phyloP scores from a whole-genome alignment of 176 grass and related monocot genomes.

The Oryza glumipatula region DNA sequence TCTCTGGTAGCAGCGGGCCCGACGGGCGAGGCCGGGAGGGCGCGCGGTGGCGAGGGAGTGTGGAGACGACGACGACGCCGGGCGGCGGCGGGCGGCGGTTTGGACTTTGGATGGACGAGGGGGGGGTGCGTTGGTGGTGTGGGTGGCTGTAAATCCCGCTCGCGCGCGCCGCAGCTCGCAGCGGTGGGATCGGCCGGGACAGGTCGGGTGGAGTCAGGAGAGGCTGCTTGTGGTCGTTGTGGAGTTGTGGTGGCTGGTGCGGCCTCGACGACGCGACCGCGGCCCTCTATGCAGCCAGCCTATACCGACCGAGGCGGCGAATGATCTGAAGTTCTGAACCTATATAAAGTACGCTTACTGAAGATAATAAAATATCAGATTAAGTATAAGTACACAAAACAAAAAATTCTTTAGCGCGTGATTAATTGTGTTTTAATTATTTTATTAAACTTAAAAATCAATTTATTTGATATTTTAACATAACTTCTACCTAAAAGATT shows the following conservation, averaged over 20 bases:
- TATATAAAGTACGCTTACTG: too few species aligned
- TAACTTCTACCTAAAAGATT: too few species aligned
- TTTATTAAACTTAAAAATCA: too few species aligned
- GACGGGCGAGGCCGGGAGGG: not conserved
- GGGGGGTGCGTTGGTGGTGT: not conserved
- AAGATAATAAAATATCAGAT: too few species aligned
- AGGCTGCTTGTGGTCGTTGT: too few species aligned
- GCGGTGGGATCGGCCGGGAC: not conserved
- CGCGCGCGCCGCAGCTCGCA: not conserved
- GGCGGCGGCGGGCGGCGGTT: not conserved
- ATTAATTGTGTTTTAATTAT: too few species aligned
- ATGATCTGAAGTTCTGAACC: not conserved
- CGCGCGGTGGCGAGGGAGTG: not conserved
- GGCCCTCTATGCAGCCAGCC: too few species aligned
- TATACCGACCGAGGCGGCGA: not conserved
- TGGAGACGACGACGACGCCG: conserved; percentile 12
- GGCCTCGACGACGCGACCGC: not conserved
- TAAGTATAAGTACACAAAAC: too few species aligned
- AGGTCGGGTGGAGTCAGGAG: too few species aligned
- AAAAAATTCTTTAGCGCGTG: too few species aligned
- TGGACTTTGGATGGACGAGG: too few species aligned
- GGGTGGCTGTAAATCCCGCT: conserved; percentile 25
- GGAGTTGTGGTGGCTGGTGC: conserved; percentile 19
- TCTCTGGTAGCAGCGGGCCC: conserved; percentile 2
- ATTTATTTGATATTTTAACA: too few species aligned